These are phyloP conservation scores for Leptographium flavum DNA, from an alignment of 2,329 filamentous ascomycete species.

Conservation along the genomic window DNA sequence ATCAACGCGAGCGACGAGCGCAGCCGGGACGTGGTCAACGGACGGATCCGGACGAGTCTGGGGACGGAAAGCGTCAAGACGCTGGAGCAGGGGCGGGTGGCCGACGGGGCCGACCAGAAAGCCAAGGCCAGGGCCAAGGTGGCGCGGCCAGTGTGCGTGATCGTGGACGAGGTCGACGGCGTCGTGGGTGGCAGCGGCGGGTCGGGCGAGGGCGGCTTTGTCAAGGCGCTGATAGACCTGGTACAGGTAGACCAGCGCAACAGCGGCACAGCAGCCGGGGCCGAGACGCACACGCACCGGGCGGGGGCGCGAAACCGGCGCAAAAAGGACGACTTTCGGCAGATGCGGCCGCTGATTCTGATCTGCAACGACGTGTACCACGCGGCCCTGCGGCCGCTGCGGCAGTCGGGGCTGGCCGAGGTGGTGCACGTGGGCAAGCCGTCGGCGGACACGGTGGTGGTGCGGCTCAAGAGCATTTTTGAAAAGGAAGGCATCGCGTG, in stretches of 20 bases:
- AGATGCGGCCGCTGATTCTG: conserved; percentile 77
- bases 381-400: conserved; percentile 68
- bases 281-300: conserved; percentile 4
- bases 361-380: conserved; percentile 98
- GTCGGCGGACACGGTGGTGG: conserved; percentile 70
- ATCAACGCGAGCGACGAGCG: conserved; percentile 97
- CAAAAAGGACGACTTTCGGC: conserved; percentile 73
- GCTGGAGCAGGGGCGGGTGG: conserved; percentile 21
- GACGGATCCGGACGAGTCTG: conserved; percentile 78
- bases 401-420: conserved; percentile 76
- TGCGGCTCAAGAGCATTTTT: conserved; percentile 70
- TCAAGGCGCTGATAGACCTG: conserved; percentile 87
- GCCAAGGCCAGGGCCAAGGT: conserved; percentile 45
- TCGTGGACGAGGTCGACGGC: conserved; percentile 94
- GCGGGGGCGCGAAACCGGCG: conserved; percentile 27
- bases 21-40: conserved; percentile 78
- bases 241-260: conserved; percentile 81
- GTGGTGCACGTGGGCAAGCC: conserved; percentile 86
- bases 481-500: conserved; percentile 77
- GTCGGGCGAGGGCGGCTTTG: conserved; percentile 81
- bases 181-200: conserved; percentile 67
- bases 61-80: conserved; percentile 87
- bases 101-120: conserved; percentile 16
- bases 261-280: conserved; percentile 22
- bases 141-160: conserved; percentile 77